Evolutionary conservation across 495 filamentous ascomycete species (phyloP).

Genomic region (Sordaria brevicollis): DNA sequence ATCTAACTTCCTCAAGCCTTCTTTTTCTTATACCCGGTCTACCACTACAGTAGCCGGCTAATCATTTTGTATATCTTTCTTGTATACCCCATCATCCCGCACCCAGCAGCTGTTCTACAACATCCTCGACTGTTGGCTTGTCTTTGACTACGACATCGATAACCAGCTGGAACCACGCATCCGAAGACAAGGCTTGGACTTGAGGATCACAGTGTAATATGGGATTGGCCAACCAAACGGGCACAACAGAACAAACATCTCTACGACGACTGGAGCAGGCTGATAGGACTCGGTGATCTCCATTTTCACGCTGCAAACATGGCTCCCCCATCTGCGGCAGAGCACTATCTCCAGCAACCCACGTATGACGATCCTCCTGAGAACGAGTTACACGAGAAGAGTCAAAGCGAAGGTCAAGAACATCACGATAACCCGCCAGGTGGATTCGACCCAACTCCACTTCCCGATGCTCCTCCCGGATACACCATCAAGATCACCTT

Average conservation of each 20-base stretch:
- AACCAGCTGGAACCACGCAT: not conserved
- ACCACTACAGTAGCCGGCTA: not conserved
- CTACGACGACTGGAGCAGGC: not conserved
- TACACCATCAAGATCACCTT: constrained; percentile 83
- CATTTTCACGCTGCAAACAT: not conserved
- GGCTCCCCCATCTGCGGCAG: not conserved
- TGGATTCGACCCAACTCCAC: constrained; percentile 67
- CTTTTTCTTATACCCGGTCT: not conserved
- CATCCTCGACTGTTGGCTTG: not conserved
- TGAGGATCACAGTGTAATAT: not conserved
- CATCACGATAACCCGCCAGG: constrained; percentile 55
- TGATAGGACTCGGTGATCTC: not conserved
- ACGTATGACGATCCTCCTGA: not conserved
- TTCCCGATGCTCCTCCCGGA: constrained; percentile 60
- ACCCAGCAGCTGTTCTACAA: not conserved
- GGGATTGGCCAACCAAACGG: not conserved
- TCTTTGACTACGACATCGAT: not conserved
- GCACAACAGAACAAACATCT: not conserved
- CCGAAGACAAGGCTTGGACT: not conserved
- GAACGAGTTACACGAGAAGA: not conserved
- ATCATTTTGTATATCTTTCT: not conserved
- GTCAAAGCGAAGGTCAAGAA: constrained; percentile 42
- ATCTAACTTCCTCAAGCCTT: not conserved
- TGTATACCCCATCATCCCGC: not conserved
- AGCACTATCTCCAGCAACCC: not conserved